A percentile compares a stretch with the other conserved stretches of the same genome.
These are phyloP conservation scores for Beauveria bassiana DNA, from an alignment of 2,329 filamentous ascomycete species.

Conservation along the genomic window DNA sequence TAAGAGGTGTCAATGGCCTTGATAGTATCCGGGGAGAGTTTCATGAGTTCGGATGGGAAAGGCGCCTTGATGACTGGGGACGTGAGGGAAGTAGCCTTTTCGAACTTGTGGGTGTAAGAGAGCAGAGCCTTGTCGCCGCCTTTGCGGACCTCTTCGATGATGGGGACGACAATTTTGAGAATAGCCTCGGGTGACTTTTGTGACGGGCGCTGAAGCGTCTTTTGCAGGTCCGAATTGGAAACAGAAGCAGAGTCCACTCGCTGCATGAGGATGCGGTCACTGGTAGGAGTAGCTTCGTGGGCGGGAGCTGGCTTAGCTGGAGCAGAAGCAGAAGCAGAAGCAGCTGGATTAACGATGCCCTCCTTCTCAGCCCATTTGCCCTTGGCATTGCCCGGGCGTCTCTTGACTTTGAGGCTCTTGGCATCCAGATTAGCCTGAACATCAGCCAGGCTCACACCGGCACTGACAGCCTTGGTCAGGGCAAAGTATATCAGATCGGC, in stretches of 20 bases:
- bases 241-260: conserved; percentile 63
- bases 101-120: conserved; percentile 95
- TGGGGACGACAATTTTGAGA: conserved; percentile 81
- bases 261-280: conserved; percentile 70
- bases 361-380: conserved; percentile 83
- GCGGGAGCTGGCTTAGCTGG: conserved; percentile 27
- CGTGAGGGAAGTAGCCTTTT: conserved; percentile 85
- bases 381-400: conserved; percentile 89
- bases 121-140: conserved; percentile 84
- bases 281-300: conserved; percentile 23
- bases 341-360: conserved; percentile 46
- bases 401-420: conserved; percentile 92
- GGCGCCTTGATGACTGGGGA: conserved; percentile 86
- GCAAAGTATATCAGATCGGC: conserved; percentile 96
- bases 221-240: conserved; percentile 56
- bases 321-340: conserved; percentile 22
- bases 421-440: conserved; percentile 88
- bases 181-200: conserved; percentile 94
- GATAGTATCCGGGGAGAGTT: conserved; percentile 73
- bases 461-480: conserved; percentile 76
- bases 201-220: conserved; percentile 78
- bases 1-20: conserved; percentile 90
- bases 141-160: conserved; percentile 77
- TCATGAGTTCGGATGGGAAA: conserved; percentile 79
- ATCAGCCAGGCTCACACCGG: conserved; percentile 78